Percentiles rank a stretch among this genome's conserved stretches.
These are phyloP conservation scores for Backusella tarrabulga DNA, from an alignment of 192 early-diverging fungal species.

Conservation along the genomic window DNA sequence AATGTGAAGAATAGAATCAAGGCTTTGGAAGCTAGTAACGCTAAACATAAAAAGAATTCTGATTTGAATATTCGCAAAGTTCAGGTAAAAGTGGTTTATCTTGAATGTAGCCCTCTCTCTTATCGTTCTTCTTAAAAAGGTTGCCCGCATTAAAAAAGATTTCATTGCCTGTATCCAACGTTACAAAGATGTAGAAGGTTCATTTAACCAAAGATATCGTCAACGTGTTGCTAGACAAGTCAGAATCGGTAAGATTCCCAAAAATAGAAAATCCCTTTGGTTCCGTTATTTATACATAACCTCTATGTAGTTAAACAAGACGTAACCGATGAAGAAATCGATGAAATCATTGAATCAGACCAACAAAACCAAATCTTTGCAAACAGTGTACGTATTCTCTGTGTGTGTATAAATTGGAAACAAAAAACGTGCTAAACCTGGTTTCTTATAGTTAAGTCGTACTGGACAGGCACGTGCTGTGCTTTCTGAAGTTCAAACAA, in stretches of 20 bases:
- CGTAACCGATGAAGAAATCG: constrained; percentile 69
- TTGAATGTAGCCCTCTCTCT: neutral
- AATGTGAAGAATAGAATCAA: constrained; percentile 51
- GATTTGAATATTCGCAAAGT: constrained; percentile 10
- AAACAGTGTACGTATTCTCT: constrained; percentile 55
- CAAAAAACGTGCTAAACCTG: neutral
- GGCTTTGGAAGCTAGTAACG: constrained; percentile 12
- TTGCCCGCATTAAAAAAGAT: constrained; percentile 42
- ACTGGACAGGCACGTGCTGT: constrained; percentile 71
- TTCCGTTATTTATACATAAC: neutral
- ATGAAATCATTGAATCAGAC: constrained; percentile 67
- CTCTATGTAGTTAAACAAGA: constrained; percentile 64
- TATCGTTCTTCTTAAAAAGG: constrained; percentile 3
- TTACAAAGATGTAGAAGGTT: constrained; percentile 72
- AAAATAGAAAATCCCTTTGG: no score
- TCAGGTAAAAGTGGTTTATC: neutral
- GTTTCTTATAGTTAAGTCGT: constrained; percentile 65
- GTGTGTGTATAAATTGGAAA: constrained; percentile 21
- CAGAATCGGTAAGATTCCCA: constrained; percentile 46
- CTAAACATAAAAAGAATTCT: constrained; percentile 1
- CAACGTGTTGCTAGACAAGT: constrained; percentile 77
- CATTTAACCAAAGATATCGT: constrained; percentile 77
- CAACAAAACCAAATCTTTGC: constrained; percentile 71
- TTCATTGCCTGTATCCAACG: constrained; percentile 61
- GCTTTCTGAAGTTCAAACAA: constrained; percentile 75